phyloP scores from a whole-genome alignment of 768 basidiomycete genomes.

The Trametes punicea region DNA sequence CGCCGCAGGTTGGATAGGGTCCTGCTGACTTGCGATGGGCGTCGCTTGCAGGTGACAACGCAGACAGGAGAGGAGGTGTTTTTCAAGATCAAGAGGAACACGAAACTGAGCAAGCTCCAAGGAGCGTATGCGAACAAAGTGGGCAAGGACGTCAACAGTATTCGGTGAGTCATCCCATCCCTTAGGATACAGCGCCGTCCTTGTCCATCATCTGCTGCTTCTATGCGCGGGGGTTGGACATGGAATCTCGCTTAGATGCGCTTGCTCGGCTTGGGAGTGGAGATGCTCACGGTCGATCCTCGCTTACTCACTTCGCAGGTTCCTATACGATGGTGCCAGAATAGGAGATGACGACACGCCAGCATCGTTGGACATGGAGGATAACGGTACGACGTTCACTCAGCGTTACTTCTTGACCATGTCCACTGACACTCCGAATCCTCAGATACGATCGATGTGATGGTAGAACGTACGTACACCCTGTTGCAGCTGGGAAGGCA shows the following conservation, averaged over 20 bases:
- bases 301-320: conserved; percentile 45
- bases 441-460: conserved; percentile 90
- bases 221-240: neutral
- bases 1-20: neutral
- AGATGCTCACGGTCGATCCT: neutral
- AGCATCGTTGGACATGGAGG: conserved; percentile 80
- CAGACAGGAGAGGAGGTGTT: conserved; percentile 84
- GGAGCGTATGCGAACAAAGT: conserved; percentile 91
- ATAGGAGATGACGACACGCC: conserved; percentile 92
- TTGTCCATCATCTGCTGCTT: neutral
- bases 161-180: conserved; percentile 58
- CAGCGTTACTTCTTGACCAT: neutral
- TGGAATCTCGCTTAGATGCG: neutral
- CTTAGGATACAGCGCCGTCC: neutral
- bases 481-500: conserved; percentile 5
- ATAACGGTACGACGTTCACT: conserved; percentile 57
- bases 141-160: conserved; percentile 82
- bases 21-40: neutral
- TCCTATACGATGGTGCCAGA: conserved; percentile 85
- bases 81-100: conserved; percentile 96
- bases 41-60: conserved; percentile 57
- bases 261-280: too few species aligned
- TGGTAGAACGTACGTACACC: conserved; percentile 83
- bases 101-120: conserved; percentile 89
- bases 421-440: neutral